Evolutionary conservation across 257 asterid genomes (phyloP).

Genomic region (Apocynum venetum): DNA sequence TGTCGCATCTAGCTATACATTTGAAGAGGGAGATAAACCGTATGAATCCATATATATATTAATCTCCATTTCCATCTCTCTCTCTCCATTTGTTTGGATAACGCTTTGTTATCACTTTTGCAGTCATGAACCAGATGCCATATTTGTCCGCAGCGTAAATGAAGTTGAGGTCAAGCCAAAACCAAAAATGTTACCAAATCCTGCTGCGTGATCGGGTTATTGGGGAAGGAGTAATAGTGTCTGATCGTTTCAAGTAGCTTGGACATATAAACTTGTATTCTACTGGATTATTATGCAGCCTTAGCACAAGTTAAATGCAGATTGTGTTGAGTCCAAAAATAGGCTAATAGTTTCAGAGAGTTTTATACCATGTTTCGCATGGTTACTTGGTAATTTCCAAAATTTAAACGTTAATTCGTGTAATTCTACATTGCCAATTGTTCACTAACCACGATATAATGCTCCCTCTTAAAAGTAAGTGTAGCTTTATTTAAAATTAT

Average conservation of each 20-base stretch:
- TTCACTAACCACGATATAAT: background rate
- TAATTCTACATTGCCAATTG: background rate
- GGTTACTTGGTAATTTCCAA: background rate
- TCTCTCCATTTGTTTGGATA: background rate
- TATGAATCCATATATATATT: slow-evolving; percentile 24
- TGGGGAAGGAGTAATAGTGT: background rate
- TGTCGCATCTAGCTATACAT: slow-evolving; percentile 90
- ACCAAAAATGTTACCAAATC: slow-evolving; percentile 66
- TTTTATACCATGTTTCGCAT: background rate
- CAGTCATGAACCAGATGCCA: slow-evolving; percentile 91
- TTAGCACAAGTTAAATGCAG: slow-evolving; percentile 14
- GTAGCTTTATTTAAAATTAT: no score
- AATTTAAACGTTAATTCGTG: background rate
- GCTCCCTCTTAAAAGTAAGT: no score
- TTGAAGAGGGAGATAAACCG: slow-evolving; percentile 87
- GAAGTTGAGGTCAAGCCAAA: slow-evolving; percentile 97
- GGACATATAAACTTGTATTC: background rate
- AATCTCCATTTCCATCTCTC: background rate
- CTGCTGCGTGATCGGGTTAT: slow-evolving; percentile 38
- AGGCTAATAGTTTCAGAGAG: background rate
- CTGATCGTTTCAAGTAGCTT: slow-evolving; percentile 12
- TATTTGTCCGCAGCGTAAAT: slow-evolving; percentile 72
- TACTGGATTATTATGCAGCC: background rate
- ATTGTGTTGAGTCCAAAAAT: background rate
- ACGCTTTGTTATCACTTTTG: slow-evolving; percentile 17